phyloP scores from a whole-genome alignment of 371 early-diverging fungal species.

The Cokeromyces recurvatus region DNA sequence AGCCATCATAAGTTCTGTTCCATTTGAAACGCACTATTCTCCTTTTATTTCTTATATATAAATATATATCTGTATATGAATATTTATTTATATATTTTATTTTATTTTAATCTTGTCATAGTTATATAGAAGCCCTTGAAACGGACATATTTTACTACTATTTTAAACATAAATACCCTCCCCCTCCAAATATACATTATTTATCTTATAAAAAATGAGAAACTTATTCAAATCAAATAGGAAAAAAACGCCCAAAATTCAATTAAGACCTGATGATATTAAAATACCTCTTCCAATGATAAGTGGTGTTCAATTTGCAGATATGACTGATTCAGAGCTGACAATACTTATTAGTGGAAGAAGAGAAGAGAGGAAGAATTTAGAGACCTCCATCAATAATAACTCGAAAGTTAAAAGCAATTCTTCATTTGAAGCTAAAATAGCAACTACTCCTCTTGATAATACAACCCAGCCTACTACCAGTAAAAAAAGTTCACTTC shows the following conservation, averaged over 20 bases:
- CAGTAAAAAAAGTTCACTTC: not conserved
- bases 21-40: too few species aligned
- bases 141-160: too few species aligned
- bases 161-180: too few species aligned
- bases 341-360: conserved; percentile 6
- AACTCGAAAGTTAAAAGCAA: too few species aligned
- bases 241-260: too few species aligned
- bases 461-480: conserved; percentile 1
- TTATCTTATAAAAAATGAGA: conserved; percentile 5
- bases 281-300: conserved; percentile 17
- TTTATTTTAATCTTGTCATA: not conserved
- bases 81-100: too few species aligned
- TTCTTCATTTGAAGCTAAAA: too few species aligned
- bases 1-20: too few species aligned
- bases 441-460: not conserved
- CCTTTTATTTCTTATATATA: too few species aligned
- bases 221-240: not conserved
- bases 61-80: too few species aligned
- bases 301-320: conserved; percentile 5
- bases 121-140: too few species aligned
- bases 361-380: conserved; percentile 2
- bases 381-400: too few species aligned
- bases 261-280: conserved; percentile 1
- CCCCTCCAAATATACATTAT: not conserved
- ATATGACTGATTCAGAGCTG: conserved; percentile 13